phyloP scores from a whole-genome alignment of 2,329 filamentous ascomycete genomes.

The Xylariaceae sp. region DNA sequence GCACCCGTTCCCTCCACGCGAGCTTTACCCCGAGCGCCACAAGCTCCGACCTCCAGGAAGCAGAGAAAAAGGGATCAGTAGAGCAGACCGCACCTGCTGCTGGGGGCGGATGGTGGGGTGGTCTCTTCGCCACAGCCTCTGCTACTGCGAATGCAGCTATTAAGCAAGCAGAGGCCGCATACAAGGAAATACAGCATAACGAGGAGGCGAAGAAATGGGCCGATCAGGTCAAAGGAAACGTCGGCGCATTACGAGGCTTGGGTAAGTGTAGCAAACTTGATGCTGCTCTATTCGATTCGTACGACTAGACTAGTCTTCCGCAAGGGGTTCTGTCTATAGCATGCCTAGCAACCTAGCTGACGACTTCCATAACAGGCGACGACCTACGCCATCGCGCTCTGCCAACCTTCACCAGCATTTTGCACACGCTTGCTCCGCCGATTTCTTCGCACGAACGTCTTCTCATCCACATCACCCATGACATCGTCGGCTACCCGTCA shows the following conservation, averaged over 20 bases:
- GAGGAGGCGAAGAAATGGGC: conserved; percentile 97
- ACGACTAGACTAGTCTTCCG: background rate
- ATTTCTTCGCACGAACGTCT: conserved; percentile 97
- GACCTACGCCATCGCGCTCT: conserved; percentile 84
- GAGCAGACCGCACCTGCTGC: conserved; percentile 44
- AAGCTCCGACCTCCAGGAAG: conserved; percentile 62
- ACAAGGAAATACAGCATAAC: conserved; percentile 94
- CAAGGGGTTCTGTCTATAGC: background rate
- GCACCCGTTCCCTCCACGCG: conserved; percentile 69
- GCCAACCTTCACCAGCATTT: conserved; percentile 91
- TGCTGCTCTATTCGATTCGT: background rate
- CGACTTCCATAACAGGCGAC: conserved; percentile 64
- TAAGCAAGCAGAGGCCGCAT: conserved; percentile 89
- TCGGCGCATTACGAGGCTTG: conserved; percentile 73
- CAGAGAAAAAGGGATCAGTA: conserved; percentile 53
- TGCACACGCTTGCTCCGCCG: conserved; percentile 92
- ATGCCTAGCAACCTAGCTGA: conserved; percentile 10
- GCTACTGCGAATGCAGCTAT: conserved; percentile 69
- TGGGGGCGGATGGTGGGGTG: conserved; percentile 81
- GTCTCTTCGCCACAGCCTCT: conserved; percentile 75
- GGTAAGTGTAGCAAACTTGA: conserved; percentile 54
- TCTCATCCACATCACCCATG: conserved; percentile 96
- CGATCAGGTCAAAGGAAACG: conserved; percentile 88
- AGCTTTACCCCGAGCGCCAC: conserved; percentile 71
- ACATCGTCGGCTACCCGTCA: conserved; percentile 90